These are phyloP conservation scores for Erodium texanum DNA, from an alignment of 441 rosid species.

Conservation along the genomic window DNA sequence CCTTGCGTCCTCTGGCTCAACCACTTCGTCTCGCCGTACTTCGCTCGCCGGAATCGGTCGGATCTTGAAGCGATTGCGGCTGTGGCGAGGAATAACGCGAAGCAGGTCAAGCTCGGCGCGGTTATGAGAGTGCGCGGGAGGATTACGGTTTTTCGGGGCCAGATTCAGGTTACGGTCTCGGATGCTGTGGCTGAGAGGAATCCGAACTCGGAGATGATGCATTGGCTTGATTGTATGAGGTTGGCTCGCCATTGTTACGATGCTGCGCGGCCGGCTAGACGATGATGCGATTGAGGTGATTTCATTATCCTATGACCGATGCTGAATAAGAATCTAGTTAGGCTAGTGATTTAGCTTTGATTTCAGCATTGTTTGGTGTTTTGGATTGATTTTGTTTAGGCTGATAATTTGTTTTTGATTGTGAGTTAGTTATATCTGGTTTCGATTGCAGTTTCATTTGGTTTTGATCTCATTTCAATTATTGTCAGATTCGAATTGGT, in stretches of 20 bases:
- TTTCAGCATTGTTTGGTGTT: background rate
- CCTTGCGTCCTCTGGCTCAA: constrained; percentile 81
- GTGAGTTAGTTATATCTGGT: background rate
- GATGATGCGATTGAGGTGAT: background rate
- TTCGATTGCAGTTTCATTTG: background rate
- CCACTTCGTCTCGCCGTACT: constrained; percentile 49
- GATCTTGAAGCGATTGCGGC: constrained; percentile 42
- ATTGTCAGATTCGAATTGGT: background rate
- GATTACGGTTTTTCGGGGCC: constrained; percentile 45
- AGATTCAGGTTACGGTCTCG: constrained; percentile 53
- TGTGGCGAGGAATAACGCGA: constrained; percentile 35
- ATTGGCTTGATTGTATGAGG: constrained; percentile 59
- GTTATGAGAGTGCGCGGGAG: constrained; percentile 69
- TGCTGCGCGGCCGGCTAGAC: background rate
- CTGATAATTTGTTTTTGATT: background rate
- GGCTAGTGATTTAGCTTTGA: background rate
- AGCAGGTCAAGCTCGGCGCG: constrained; percentile 35
- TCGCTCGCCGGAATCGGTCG: constrained; percentile 35
- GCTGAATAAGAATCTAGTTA: background rate
- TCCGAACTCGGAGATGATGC: constrained; percentile 66
- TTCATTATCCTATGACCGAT: no score
- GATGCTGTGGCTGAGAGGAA: constrained; percentile 60
- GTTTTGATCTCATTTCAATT: background rate
- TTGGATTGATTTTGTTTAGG: background rate
- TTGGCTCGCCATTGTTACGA: constrained; percentile 37